phyloP scores from a whole-genome alignment of 1,139 yeast genomes.

The Debaryomyces subglobosus region DNA sequence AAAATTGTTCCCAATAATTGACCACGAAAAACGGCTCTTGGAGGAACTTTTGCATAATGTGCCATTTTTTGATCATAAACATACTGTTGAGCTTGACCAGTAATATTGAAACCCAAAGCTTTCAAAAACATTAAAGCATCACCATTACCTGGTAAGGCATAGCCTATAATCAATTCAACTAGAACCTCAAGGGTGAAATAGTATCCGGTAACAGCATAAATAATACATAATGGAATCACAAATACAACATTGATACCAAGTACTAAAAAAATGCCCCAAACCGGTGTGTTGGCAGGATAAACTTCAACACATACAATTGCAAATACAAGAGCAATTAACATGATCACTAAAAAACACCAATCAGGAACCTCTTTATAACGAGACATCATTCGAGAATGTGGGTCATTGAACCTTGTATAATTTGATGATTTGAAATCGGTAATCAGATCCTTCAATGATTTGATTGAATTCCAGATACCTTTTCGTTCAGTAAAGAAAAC shows the following conservation, averaged over 20 bases:
- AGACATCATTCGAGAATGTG: conserved; percentile 57
- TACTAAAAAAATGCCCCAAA: neutral
- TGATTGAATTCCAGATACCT: conserved; percentile 20
- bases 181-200: conserved; percentile 58
- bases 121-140: conserved; percentile 61
- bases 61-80: conserved; percentile 60
- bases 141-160: conserved; percentile 66
- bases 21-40: conserved; percentile 59
- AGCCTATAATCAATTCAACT: conserved; percentile 63
- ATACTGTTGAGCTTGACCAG: conserved; percentile 63
- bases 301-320: conserved; percentile 34
- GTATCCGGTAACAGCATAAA: neutral
- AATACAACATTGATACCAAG: neutral
- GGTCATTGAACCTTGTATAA: conserved; percentile 44
- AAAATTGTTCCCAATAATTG: conserved; percentile 49
- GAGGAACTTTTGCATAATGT: conserved; percentile 62
- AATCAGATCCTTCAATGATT: conserved; percentile 22
- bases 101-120: conserved; percentile 61
- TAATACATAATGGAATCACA: neutral
- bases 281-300: neutral
- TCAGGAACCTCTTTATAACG: conserved; percentile 62
- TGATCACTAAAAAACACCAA: conserved; percentile 53
- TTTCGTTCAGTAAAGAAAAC: conserved; percentile 34
- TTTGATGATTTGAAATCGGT: conserved; percentile 29
- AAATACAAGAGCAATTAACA: conserved; percentile 47